phyloP scores from a whole-genome alignment of 805 yeast genomes.

The Wickerhamiella nectarea region DNA sequence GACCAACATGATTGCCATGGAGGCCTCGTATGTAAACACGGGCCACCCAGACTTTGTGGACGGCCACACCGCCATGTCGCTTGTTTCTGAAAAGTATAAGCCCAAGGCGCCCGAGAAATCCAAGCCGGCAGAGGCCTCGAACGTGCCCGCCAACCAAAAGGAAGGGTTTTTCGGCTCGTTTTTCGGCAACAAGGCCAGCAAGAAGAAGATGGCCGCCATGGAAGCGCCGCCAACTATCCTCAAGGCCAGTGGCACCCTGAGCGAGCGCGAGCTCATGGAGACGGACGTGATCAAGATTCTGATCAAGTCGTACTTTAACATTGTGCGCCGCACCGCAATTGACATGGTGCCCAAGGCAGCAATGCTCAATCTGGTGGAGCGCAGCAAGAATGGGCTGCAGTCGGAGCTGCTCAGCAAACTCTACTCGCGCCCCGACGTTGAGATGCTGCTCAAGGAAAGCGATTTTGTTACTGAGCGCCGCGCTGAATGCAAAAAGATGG shows the following conservation, averaged over 20 bases:
- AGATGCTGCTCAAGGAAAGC: slow-evolving; percentile 75
- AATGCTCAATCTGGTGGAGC: slow-evolving; percentile 78
- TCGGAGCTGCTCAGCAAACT: slow-evolving; percentile 76
- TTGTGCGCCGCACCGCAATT: slow-evolving; percentile 85
- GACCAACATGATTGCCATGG: slow-evolving; percentile 66
- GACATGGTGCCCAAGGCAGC: slow-evolving; percentile 92
- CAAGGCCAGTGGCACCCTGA: slow-evolving; percentile 82
- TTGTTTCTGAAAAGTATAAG: slow-evolving; percentile 77
- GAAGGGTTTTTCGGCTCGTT: slow-evolving; percentile 89
- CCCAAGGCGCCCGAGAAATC: slow-evolving; percentile 50
- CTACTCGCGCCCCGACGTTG: slow-evolving; percentile 57
- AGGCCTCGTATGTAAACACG: slow-evolving; percentile 89
- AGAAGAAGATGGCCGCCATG: slow-evolving; percentile 86
- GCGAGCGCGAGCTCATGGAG: slow-evolving; percentile 92
- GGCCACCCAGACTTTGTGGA: slow-evolving; percentile 94
- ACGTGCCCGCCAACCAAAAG: slow-evolving; percentile 17
- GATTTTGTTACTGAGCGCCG: slow-evolving; percentile 88
- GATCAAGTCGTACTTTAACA: slow-evolving; percentile 78
- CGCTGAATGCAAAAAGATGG: slow-evolving; percentile 90
- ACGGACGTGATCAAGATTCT: slow-evolving; percentile 92
- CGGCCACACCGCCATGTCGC: slow-evolving; percentile 89
- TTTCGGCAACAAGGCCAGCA: slow-evolving; percentile 61
- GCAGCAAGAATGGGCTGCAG: slow-evolving; percentile 79
- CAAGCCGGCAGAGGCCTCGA: slow-evolving; percentile 35
- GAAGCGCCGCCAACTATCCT: slow-evolving; percentile 95